Conservation (phyloP, 768 basidiomycete species). For the Leccinum barrowsii region DNA sequence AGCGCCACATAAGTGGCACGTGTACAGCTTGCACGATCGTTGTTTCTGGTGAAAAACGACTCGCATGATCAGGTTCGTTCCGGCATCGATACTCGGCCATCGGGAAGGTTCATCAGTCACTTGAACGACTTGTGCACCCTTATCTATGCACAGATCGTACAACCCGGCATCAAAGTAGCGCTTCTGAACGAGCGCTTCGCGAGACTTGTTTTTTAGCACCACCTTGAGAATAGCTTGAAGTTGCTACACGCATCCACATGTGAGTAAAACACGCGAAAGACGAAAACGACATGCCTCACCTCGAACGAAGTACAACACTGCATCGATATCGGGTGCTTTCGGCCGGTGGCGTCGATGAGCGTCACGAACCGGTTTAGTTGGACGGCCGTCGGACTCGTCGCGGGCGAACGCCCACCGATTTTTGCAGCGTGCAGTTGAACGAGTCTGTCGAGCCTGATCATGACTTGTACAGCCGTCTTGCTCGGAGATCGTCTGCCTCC, state of each 20-base stretch:
- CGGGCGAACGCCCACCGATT: slow-evolving; percentile 6
- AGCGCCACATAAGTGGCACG: slow-evolving; percentile 21
- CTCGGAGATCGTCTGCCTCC: slow-evolving; percentile 3
- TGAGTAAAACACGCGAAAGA: slow-evolving; percentile 1
- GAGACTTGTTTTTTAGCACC: slow-evolving; percentile 14
- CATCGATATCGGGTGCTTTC: slow-evolving; percentile 24
- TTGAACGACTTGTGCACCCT: slow-evolving; percentile 21
- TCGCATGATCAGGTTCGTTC: slow-evolving; percentile 24
- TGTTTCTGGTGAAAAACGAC: slow-evolving; percentile 21
- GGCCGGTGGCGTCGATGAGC: slow-evolving; percentile 26
- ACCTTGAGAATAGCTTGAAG: slow-evolving; percentile 18
- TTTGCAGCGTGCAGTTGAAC: slow-evolving; percentile 19
- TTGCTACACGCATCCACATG: slow-evolving; percentile 13
- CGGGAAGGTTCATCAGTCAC: slow-evolving; percentile 17
- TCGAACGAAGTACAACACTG: slow-evolving; percentile 26
- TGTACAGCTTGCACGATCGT: slow-evolving; percentile 9
- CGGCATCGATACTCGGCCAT: slow-evolving; percentile 24
- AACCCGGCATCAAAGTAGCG: slow-evolving; percentile 22
- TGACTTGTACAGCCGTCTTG: slow-evolving; percentile 15
- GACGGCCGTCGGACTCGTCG: slow-evolving; percentile 15
- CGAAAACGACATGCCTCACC: slow-evolving; percentile 2
- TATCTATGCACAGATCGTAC: slow-evolving; percentile 25
- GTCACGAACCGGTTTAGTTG: slow-evolving; percentile 22
- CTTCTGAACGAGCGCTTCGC: slow-evolving; percentile 20
- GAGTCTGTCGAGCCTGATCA: slow-evolving; percentile 20